Conservation (phyloP, 225 moss, liverwort and hornwort genomes). For the Pseudisothecium myosuroides region DNA sequence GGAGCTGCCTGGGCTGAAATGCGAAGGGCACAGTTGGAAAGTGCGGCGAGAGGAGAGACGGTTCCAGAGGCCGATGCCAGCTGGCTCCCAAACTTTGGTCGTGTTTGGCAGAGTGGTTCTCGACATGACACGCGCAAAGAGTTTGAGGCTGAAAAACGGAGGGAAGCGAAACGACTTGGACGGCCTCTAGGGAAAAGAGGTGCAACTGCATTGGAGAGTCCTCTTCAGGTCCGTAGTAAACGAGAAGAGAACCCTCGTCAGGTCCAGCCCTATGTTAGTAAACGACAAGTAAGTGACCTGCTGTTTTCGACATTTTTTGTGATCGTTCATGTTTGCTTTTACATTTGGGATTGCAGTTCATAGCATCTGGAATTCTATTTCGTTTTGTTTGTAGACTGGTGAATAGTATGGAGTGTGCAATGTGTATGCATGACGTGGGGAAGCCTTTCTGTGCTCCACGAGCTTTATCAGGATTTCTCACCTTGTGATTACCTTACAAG, state of each 20-base stretch:
- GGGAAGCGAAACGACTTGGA: conserved; percentile 35
- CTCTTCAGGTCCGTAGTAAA: conserved; percentile 27
- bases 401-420: neutral
- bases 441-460: neutral
- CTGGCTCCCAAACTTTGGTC: conserved; percentile 95
- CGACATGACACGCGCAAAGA: conserved; percentile 85
- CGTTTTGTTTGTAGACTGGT: neutral
- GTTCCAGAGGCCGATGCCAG: conserved; percentile 24
- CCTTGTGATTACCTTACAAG: neutral
- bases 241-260: conserved; percentile 10
- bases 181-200: conserved; percentile 20
- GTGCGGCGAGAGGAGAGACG: conserved; percentile 46
- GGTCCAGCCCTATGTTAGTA: conserved; percentile 74
- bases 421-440: neutral
- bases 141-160: conserved; percentile 78
- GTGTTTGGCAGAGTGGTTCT: conserved; percentile 98
- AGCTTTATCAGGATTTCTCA: neutral
- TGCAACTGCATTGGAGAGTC: neutral
- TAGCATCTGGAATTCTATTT: neutral
- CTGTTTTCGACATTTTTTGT: neutral
- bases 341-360: neutral
- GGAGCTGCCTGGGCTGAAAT: conserved; percentile 96
- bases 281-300: conserved; percentile 45
- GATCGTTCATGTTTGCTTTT: neutral
- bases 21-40: conserved; percentile 72